phyloP scores from a whole-genome alignment of 257 asterid genomes.

The Solanum ahanhuiri region DNA sequence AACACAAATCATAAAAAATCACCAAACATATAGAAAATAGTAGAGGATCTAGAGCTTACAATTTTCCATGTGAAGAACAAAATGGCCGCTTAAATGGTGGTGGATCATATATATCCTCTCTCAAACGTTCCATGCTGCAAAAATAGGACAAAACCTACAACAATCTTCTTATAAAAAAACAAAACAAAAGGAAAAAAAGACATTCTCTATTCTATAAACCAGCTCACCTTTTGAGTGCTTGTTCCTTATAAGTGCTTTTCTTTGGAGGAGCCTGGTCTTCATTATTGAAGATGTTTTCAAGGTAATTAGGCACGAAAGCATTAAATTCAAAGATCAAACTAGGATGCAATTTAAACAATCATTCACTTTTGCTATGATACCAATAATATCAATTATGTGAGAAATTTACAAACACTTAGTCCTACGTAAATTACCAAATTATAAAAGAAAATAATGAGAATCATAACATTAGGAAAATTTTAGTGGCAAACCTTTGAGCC shows the following conservation, averaged over 20 bases:
- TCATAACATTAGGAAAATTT: background rate
- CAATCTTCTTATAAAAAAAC: too few relatives aligned
- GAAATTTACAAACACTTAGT: slow-evolving; percentile 1
- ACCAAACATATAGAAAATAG: too few relatives aligned
- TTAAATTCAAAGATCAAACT: slow-evolving; percentile 82
- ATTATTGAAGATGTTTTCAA: slow-evolving; percentile 73
- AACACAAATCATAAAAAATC: too few relatives aligned
- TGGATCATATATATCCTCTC: background rate
- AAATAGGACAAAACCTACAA: too few relatives aligned
- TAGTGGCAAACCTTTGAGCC: slow-evolving; percentile 64
- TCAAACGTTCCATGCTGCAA: background rate
- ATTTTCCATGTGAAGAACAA: too few relatives aligned
- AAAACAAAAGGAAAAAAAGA: too few relatives aligned
- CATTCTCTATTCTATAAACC: background rate
- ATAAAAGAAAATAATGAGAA: background rate
- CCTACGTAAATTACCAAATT: background rate
- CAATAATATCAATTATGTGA: slow-evolving; percentile 73
- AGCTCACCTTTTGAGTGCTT: background rate
- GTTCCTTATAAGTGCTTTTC: background rate
- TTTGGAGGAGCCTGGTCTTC: background rate
- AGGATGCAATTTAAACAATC: slow-evolving; percentile 87
- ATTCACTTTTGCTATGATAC: slow-evolving; percentile 82
- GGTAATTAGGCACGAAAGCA: slow-evolving; percentile 91
- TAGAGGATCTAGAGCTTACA: too few relatives aligned
- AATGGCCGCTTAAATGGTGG: too few relatives aligned